Base-by-base conservation (phyloP, 306 rosid species). In the Acacia acuminata region DNA sequence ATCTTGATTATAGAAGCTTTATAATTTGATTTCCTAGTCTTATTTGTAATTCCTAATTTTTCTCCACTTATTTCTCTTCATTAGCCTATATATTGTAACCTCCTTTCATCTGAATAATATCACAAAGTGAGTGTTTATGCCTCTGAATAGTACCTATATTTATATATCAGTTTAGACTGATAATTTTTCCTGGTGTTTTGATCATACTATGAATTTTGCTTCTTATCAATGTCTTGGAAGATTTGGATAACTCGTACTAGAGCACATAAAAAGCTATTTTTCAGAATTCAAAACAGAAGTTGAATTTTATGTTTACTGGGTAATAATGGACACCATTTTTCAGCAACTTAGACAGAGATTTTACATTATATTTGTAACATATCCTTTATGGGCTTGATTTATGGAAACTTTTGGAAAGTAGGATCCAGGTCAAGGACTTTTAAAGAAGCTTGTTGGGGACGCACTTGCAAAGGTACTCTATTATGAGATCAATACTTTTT, bases 401-500 rank as follows among this genome's bases (percentile, higher is more conserved):
- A 38, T 25, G 79, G 72, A 88, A 83, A 51, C 58, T 75, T 83
- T 75, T 81, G 82, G 82, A 76, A 86, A 82, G 56, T 79, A 94
- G 98, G 97, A 94, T 86, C 97, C 98, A 1, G 97, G 97, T 70
- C 97, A 90, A 42, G 88, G 88, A 79, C 78, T 94, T 70, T 83
- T 94, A 82, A 91, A n/a, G 80, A 93, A 87, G 85, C 77, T 94
- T 83, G 81, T 88, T 3, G 97, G 97, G 30, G 97, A 93, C 61
- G 66, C 81, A 24, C 87, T 80, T 19, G 92, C 97, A 47, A 89
- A 91, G 97, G 97, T 94, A 87, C 30, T 25, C 14, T 61, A 79
- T 79, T 63, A 84, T 74, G 44, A 19, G 27, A 44, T 63, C 20
- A 17, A 51, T 76, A 17, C 53, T 20, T 45, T 45, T 25, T 34